Percentiles rank a stretch among this genome's conserved stretches.
These are phyloP conservation scores for Morella rubra DNA, from an alignment of 306 rosid species.

Conservation along the genomic window DNA sequence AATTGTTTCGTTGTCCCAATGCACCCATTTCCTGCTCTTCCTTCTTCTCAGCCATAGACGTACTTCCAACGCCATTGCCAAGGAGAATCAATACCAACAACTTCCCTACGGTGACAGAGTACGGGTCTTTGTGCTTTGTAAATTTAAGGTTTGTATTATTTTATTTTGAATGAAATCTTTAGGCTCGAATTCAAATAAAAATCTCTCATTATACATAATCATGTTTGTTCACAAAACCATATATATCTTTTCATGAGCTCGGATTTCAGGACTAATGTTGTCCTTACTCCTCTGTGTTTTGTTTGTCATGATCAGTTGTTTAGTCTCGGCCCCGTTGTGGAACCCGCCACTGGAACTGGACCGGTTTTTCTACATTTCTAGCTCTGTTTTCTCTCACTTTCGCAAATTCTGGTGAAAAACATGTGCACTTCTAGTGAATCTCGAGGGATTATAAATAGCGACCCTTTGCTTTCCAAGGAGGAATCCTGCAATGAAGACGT, in stretches of 20 bases:
- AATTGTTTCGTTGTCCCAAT: constrained; percentile 27
- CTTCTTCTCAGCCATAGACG: constrained; percentile 23
- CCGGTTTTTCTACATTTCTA: constrained; percentile 11
- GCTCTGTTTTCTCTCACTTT: constrained; percentile 15
- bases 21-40: constrained; percentile 10
- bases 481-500: constrained; percentile 38
- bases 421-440: constrained; percentile 76
- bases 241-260: neutral
- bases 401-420: constrained; percentile 31
- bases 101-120: neutral
- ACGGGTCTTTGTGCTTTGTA: neutral
- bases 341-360: constrained; percentile 33
- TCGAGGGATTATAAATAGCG: constrained; percentile 62
- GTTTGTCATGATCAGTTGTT: constrained; percentile 12
- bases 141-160: constrained; percentile 5
- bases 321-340: constrained; percentile 20
- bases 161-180: neutral
- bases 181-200: too few relatives aligned
- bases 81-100: neutral
- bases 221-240: neutral
- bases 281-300: neutral
- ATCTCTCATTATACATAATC: neutral
- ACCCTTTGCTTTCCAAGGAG: constrained; percentile 39
- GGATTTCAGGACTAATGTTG: neutral
- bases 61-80: constrained; percentile 27